Conservation (phyloP, 2,329 filamentous ascomycete species). For the Dactylellina drechsleri region DNA sequence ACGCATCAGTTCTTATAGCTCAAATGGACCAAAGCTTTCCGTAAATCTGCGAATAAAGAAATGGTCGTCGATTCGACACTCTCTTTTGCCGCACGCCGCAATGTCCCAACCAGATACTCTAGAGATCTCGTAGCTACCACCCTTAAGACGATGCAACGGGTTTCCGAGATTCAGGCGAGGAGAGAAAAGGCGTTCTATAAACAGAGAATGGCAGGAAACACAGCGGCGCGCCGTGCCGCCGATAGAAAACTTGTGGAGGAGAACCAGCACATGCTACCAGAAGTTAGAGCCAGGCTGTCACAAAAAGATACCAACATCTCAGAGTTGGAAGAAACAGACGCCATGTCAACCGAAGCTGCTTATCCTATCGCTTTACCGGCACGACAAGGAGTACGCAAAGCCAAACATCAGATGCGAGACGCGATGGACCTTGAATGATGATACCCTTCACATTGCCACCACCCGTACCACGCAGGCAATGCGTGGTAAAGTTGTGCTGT, state of each 20-base stretch:
- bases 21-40: constrained; percentile 96
- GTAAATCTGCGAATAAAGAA: constrained; percentile 82
- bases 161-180: constrained; percentile 82
- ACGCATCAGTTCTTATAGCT: constrained; percentile 66
- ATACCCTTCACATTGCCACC: not conserved
- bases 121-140: constrained; percentile 88
- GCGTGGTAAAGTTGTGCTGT: constrained; percentile 3
- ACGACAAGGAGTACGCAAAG: constrained; percentile 10
- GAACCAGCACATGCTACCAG: constrained; percentile 89
- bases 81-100: constrained; percentile 89
- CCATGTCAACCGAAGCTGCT: constrained; percentile 25
- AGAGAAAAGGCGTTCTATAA: constrained; percentile 94
- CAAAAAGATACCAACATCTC: constrained; percentile 11
- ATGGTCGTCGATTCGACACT: constrained; percentile 95
- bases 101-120: constrained; percentile 95
- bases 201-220: constrained; percentile 90
- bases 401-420: constrained; percentile 23
- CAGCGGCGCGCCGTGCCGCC: constrained; percentile 78
- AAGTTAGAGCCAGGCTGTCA: constrained; percentile 46
- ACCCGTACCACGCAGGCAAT: not conserved
- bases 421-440: constrained; percentile 45
- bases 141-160: constrained; percentile 88
- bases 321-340: constrained; percentile 17
- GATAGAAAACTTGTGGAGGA: constrained; percentile 89
- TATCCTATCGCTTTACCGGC: constrained; percentile 39